phyloP scores from a whole-genome alignment of 345 rosid genomes.

The Ceriops decandra region DNA sequence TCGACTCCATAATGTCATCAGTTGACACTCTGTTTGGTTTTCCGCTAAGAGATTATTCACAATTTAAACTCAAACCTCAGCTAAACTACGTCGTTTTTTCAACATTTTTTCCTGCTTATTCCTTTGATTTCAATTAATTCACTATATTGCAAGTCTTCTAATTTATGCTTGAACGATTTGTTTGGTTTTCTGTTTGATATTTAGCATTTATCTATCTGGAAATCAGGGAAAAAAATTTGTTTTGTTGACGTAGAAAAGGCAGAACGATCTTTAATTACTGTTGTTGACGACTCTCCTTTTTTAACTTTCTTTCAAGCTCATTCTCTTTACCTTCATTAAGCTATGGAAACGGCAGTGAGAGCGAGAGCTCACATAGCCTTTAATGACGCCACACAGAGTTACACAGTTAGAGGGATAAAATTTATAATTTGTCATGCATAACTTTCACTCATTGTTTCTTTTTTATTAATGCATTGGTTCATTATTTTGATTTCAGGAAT shows the following conservation, averaged over 20 bases:
- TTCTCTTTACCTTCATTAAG: slow-evolving; percentile 1
- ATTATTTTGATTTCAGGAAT: slow-evolving; percentile 35
- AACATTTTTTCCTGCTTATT: not conserved
- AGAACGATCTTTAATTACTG: not conserved
- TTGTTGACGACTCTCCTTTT: slow-evolving; percentile 10
- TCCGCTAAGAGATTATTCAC: not conserved
- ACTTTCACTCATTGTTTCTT: not conserved
- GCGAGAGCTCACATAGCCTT: slow-evolving; percentile 6
- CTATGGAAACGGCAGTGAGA: not conserved
- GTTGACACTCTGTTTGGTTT: not conserved
- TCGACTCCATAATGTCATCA: too few species aligned
- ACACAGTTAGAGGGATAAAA: not conserved
- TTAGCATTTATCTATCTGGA: too few species aligned
- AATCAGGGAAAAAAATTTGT: too few species aligned
- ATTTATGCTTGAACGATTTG: not conserved
- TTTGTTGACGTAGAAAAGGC: too few species aligned
- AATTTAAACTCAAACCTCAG: not conserved
- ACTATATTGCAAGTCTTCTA: not conserved
- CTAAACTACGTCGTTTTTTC: not conserved
- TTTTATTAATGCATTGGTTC: not conserved
- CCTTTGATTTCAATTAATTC: too few species aligned
- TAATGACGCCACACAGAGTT: not conserved
- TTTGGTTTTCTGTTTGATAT: not conserved
- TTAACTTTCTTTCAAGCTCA: not conserved
- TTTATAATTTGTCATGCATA: not conserved